Percentiles rank a stretch among this genome's conserved stretches.
These are phyloP conservation scores for Prunus fruticosa DNA, from an alignment of 306 rosid genomes.

Conservation along the genomic window DNA sequence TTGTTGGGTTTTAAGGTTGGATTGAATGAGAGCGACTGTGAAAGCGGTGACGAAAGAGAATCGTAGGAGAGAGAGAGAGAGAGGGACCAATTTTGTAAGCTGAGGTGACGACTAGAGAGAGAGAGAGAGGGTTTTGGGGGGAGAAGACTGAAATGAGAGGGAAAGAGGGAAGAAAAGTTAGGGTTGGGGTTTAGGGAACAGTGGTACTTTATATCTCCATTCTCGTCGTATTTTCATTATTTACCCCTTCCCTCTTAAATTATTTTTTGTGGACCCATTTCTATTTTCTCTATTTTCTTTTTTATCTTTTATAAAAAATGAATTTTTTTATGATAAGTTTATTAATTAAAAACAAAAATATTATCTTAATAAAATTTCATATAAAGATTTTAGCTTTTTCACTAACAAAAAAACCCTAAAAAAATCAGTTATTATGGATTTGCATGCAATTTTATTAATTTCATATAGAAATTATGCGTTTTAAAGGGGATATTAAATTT, in stretches of 20 bases:
- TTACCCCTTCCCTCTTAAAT: not conserved
- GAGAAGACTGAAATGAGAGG: not conserved
- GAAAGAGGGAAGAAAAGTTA: slow-evolving; percentile 11
- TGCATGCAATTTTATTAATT: too few relatives aligned
- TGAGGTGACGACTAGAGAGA: not conserved
- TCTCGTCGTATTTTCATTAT: not conserved
- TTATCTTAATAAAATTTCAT: too few relatives aligned
- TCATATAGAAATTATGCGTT: too few relatives aligned
- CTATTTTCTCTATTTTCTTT: not conserved
- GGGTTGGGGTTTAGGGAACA: slow-evolving; percentile 46
- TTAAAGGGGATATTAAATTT: too few relatives aligned
- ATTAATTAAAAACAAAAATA: too few relatives aligned
- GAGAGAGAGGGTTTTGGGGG: not conserved
- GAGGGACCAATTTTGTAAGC: slow-evolving; percentile 6
- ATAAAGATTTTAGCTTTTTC: too few relatives aligned
- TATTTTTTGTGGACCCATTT: not conserved
- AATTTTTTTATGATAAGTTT: too few relatives aligned
- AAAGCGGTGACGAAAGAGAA: not conserved
- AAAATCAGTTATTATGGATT: too few relatives aligned
- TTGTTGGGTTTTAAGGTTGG: slow-evolving; percentile 8
- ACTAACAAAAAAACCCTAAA: too few relatives aligned
- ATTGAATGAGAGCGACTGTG: not conserved
- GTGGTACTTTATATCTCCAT: slow-evolving; percentile 9
- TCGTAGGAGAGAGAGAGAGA: not conserved
- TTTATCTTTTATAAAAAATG: not conserved